These are phyloP conservation scores for Funneliformis mosseae DNA, from an alignment of 192 early-diverging fungal genomes.

Conservation along the genomic window DNA sequence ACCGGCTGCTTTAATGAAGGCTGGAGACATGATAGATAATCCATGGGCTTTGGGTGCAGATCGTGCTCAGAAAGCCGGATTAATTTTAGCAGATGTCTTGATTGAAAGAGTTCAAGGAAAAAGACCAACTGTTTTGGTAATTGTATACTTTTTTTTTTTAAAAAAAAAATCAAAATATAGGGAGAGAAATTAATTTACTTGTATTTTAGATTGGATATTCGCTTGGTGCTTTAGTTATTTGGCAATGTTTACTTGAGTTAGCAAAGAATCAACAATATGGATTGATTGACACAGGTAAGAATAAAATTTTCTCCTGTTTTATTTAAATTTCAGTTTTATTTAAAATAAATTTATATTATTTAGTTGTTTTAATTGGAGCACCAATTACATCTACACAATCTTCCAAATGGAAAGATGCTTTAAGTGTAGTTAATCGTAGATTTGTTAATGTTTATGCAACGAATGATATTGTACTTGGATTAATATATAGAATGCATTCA, in stretches of 20 bases:
- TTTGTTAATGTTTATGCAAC: slow-evolving; percentile 59
- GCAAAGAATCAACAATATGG: slow-evolving; percentile 45
- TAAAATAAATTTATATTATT: neutral
- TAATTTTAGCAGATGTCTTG: slow-evolving; percentile 60
- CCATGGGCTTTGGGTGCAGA: slow-evolving; percentile 61
- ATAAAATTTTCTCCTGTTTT: neutral
- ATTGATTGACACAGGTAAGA: slow-evolving; percentile 52
- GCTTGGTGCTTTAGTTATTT: slow-evolving; percentile 59
- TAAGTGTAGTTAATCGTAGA: slow-evolving; percentile 47
- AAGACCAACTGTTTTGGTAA: slow-evolving; percentile 54
- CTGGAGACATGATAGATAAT: slow-evolving; percentile 61
- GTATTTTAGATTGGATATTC: slow-evolving; percentile 52
- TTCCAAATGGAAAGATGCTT: slow-evolving; percentile 46
- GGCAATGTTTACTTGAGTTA: slow-evolving; percentile 56
- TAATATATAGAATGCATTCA: slow-evolving; percentile 56
- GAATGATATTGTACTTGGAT: slow-evolving; percentile 55
- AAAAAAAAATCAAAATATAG: neutral
- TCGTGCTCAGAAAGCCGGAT: slow-evolving; percentile 55
- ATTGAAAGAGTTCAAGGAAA: slow-evolving; percentile 57
- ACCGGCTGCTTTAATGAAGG: slow-evolving; percentile 53
- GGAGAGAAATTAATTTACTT: neutral
- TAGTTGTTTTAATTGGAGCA: slow-evolving; percentile 56
- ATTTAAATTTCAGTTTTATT: neutral
- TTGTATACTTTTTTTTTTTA: neutral
- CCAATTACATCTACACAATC: slow-evolving; percentile 48